Conservation (phyloP, 495 filamentous ascomycete species). For the Pyrenula aspistea region DNA sequence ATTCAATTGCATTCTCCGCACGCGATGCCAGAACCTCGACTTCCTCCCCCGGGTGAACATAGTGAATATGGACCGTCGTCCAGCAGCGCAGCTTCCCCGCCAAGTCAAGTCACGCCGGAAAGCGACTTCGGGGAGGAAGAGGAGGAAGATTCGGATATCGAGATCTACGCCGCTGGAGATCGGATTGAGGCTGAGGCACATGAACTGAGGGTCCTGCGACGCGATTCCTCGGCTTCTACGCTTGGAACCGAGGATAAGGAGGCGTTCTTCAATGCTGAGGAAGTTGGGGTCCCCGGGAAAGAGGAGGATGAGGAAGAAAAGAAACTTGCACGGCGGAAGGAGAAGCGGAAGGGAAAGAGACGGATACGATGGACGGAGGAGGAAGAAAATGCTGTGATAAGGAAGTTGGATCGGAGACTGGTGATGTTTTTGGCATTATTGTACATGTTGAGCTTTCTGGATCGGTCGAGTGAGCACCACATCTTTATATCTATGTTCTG, state of each 20-base stretch:
- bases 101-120: not conserved
- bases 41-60: not conserved
- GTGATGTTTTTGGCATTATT: slow-evolving; percentile 71
- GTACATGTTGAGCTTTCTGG: slow-evolving; percentile 72
- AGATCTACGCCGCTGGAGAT: not conserved
- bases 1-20: not conserved
- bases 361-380: slow-evolving; percentile 35
- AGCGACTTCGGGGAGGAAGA: not conserved
- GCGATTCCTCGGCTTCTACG: not conserved
- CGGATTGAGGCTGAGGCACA: not conserved
- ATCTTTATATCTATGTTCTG: not conserved
- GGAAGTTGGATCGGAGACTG: slow-evolving; percentile 61
- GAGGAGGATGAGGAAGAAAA: not conserved
- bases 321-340: not conserved
- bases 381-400: slow-evolving; percentile 61
- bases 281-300: not conserved
- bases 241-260: not conserved
- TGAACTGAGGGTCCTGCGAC: not conserved
- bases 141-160: not conserved
- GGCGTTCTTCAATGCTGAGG: not conserved
- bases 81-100: not conserved
- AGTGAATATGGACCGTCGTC: not conserved
- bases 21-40: not conserved
- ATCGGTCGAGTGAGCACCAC: slow-evolving; percentile 55
- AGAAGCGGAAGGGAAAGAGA: not conserved